phyloP scores from a whole-genome alignment of 805 yeast species.

The Lachancea nothofagi region DNA sequence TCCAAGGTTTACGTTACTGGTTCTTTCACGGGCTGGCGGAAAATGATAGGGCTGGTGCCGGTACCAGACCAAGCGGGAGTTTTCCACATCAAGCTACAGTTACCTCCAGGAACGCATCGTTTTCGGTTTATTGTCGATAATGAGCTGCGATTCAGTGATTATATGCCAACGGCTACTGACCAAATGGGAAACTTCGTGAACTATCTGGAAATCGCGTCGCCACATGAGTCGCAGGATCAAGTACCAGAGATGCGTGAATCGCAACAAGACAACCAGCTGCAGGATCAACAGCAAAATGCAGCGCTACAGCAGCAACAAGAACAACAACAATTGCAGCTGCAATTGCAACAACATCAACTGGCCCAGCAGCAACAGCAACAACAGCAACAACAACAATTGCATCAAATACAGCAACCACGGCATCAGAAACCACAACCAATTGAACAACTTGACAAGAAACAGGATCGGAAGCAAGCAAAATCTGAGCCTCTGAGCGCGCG shows the following conservation, averaged over 20 bases:
- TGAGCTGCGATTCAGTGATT: slow-evolving; percentile 82
- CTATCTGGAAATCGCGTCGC: slow-evolving; percentile 64
- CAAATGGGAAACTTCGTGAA: slow-evolving; percentile 94
- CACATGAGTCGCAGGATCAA: slow-evolving; percentile 27
- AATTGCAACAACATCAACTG: slow-evolving; percentile 7
- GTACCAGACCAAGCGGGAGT: slow-evolving; percentile 32
- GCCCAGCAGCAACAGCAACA: slow-evolving; percentile 8
- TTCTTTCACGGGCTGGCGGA: slow-evolving; percentile 96
- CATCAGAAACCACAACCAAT: background rate
- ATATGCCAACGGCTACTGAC: slow-evolving; percentile 93
- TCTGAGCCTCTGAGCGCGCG: slow-evolving; percentile 33
- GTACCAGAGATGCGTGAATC: slow-evolving; percentile 20
- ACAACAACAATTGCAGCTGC: slow-evolving; percentile 1
- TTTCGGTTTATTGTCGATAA: slow-evolving; percentile 92
- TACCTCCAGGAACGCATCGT: slow-evolving; percentile 89
- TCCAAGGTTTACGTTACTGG: slow-evolving; percentile 93
- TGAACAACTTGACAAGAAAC: slow-evolving; percentile 1
- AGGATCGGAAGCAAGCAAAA: background rate
- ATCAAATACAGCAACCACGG: background rate
- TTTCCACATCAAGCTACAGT: slow-evolving; percentile 63
- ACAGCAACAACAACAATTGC: slow-evolving; percentile 6
- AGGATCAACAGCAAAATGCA: slow-evolving; percentile 15
- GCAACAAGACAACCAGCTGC: no score
- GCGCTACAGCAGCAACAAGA: slow-evolving; percentile 22
- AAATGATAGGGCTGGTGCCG: slow-evolving; percentile 80